Conservation (phyloP, 352 stramenopile genomes). For the Pythium phragmiticola region DNA sequence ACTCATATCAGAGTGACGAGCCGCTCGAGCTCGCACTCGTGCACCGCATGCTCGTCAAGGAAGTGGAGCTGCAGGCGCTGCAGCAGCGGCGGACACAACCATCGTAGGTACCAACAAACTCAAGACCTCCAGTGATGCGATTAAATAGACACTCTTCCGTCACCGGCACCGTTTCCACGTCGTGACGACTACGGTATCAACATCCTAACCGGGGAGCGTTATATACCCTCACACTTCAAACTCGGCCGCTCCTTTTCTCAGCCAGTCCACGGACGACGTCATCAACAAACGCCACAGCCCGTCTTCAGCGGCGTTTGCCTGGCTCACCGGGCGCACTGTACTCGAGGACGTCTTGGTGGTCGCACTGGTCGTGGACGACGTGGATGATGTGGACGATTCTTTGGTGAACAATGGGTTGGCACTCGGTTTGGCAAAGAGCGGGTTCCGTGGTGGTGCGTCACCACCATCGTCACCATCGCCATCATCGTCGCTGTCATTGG, state of each 20-base stretch:
- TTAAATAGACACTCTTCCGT: conserved; percentile 18
- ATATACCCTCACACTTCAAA: conserved; percentile 23
- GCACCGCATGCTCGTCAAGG: conserved; percentile 36
- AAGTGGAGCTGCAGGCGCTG: conserved; percentile 30
- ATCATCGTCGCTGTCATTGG: conserved; percentile 5
- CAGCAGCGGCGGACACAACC: conserved; percentile 9
- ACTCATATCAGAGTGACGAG: neutral
- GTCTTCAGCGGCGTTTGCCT: conserved; percentile 37
- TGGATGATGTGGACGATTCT: neutral
- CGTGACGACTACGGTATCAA: too few species aligned
- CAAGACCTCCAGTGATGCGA: neutral
- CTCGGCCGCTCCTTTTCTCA: conserved; percentile 38
- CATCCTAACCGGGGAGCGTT: neutral
- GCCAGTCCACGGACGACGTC: conserved; percentile 62
- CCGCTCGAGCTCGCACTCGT: conserved; percentile 31
- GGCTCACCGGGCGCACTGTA: neutral
- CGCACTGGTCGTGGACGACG: neutral
- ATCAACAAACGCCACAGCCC: conserved; percentile 75
- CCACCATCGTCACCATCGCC: neutral
- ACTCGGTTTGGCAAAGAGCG: conserved; percentile 14
- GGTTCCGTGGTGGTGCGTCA: neutral
- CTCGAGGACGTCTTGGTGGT: neutral
- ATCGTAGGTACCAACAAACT: neutral
- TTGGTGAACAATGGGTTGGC: conserved; percentile 14
- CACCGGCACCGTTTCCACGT: neutral